A percentile compares a stretch with the other conserved stretches of the same genome.
Conservation (phyloP, 2,329 filamentous ascomycete species). For the Pseudophaeomoniella oleicola region DNA sequence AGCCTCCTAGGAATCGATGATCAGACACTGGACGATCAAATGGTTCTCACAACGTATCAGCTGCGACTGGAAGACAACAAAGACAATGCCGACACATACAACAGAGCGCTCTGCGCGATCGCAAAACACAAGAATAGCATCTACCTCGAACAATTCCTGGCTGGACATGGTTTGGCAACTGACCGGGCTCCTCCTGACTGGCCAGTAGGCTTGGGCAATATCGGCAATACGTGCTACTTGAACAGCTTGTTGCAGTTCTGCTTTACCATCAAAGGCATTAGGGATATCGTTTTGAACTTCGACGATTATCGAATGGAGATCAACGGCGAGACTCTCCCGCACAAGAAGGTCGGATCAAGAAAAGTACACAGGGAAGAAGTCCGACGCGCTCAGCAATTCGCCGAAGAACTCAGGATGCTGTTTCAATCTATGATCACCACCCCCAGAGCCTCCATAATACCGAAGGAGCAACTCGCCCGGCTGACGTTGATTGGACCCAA, state of each 20-base stretch:
- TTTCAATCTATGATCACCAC: conserved; percentile 58
- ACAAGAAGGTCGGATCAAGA: conserved; percentile 63
- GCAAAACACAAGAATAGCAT: conserved; percentile 26
- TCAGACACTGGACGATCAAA: conserved; percentile 34
- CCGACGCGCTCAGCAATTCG: conserved; percentile 55
- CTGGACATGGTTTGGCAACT: conserved; percentile 16
- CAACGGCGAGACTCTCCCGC: conserved; percentile 45
- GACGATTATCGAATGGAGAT: conserved; percentile 56
- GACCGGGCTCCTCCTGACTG: conserved; percentile 33
- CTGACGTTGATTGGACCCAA: conserved; percentile 55
- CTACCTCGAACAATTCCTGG: conserved; percentile 18
- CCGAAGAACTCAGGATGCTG: conserved; percentile 54
- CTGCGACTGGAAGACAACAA: conserved; percentile 31
- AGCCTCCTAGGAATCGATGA: conserved; percentile 37
- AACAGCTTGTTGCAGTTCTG: conserved; percentile 95
- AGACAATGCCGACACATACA: conserved; percentile 28
- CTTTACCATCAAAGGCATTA: conserved; percentile 70
- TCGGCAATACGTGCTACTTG: conserved; percentile 94
- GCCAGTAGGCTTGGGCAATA: conserved; percentile 80
- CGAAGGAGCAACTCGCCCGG: conserved; percentile 63
- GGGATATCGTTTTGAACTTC: conserved; percentile 66
- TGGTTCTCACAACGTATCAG: conserved; percentile 33
- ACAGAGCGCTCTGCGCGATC: conserved; percentile 32
- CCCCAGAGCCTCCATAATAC: conserved; percentile 47
- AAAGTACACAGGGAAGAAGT: conserved; percentile 45